Evolutionary conservation across 495 filamentous ascomycete genomes (phyloP).

Genomic region (Xanthoparmelia taractica): DNA sequence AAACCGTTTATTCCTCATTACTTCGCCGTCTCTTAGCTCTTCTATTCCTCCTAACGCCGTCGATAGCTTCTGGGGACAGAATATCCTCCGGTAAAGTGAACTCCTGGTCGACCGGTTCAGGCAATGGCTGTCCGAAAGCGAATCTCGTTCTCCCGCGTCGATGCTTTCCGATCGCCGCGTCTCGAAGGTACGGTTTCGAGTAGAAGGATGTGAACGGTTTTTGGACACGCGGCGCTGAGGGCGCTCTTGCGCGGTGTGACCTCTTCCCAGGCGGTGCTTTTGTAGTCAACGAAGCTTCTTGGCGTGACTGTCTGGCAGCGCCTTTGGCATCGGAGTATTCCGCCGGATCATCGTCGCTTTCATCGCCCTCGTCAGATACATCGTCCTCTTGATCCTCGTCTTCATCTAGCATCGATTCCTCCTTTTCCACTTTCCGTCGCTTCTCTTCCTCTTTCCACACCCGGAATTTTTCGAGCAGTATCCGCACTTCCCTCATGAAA

Average conservation of each 20-base stretch:
- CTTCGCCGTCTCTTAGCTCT: constrained; percentile 39
- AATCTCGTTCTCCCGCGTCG: constrained; percentile 47
- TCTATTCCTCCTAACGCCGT: constrained; percentile 55
- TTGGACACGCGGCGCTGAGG: constrained; percentile 22
- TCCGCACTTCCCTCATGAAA: constrained; percentile 72
- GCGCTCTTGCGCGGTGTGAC: constrained; percentile 14
- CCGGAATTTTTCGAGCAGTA: constrained; percentile 77
- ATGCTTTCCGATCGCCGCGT: constrained; percentile 58
- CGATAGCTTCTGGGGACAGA: constrained; percentile 58
- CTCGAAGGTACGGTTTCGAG: constrained; percentile 64
- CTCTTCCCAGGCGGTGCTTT: constrained; percentile 12
- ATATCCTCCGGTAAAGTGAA: constrained; percentile 70
- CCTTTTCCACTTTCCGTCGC: constrained; percentile 60
- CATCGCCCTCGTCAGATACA: constrained; percentile 26
- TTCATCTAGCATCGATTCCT: constrained; percentile 43
- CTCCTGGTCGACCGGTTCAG: constrained; percentile 58
- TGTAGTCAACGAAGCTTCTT: constrained; percentile 52
- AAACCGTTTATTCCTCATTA: constrained; percentile 17
- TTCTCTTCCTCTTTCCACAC: constrained; percentile 88
- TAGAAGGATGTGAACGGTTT: constrained; percentile 84
- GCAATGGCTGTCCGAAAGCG: constrained; percentile 78
- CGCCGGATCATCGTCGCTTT: constrained; percentile 45
- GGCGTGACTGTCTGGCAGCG: constrained; percentile 63
- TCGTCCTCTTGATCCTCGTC: constrained; percentile 40
- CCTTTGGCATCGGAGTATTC: constrained; percentile 68